These are phyloP conservation scores for Annulohypoxylon moriforme DNA, from an alignment of 495 filamentous ascomycete species.

Conservation along the genomic window DNA sequence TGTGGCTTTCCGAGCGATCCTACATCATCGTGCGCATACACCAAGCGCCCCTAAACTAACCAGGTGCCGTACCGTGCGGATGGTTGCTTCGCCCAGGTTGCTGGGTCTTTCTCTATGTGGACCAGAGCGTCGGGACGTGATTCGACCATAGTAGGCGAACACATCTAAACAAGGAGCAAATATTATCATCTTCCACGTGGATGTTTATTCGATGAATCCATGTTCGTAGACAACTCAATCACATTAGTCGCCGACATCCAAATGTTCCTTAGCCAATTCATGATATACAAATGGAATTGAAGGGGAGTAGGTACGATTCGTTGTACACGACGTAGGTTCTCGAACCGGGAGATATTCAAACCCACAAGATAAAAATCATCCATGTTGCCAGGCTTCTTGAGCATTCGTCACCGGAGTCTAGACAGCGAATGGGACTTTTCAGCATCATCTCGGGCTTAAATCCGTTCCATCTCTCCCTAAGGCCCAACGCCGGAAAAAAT, in stretches of 20 bases:
- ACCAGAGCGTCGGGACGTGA: conserved; percentile 27
- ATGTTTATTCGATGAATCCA: conserved; percentile 31
- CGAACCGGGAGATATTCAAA: background rate
- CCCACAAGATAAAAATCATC: conserved; percentile 29
- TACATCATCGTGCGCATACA: conserved; percentile 37
- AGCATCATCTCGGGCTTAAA: background rate
- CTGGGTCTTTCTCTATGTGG: conserved; percentile 22
- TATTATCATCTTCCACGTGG: conserved; percentile 23
- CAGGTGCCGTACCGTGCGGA: conserved; percentile 28
- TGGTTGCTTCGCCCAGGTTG: conserved; percentile 30
- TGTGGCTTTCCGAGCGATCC: conserved; percentile 40
- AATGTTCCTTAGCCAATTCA: conserved; percentile 7
- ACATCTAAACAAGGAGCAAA: conserved; percentile 9
- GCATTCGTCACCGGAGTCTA: background rate
- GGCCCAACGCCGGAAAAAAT: background rate
- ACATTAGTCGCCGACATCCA: conserved; percentile 31
- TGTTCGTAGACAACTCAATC: conserved; percentile 1
- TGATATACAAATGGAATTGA: background rate
- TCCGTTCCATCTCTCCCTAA: background rate
- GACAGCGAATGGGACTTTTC: background rate
- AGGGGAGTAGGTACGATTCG: background rate
- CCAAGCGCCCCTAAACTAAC: conserved; percentile 14
- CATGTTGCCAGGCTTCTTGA: conserved; percentile 11
- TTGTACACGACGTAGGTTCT: conserved; percentile 14
- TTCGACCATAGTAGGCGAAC: conserved; percentile 15